Conservation (phyloP, 2,329 filamentous ascomycete genomes). For the Dichotomopilus funicola region DNA sequence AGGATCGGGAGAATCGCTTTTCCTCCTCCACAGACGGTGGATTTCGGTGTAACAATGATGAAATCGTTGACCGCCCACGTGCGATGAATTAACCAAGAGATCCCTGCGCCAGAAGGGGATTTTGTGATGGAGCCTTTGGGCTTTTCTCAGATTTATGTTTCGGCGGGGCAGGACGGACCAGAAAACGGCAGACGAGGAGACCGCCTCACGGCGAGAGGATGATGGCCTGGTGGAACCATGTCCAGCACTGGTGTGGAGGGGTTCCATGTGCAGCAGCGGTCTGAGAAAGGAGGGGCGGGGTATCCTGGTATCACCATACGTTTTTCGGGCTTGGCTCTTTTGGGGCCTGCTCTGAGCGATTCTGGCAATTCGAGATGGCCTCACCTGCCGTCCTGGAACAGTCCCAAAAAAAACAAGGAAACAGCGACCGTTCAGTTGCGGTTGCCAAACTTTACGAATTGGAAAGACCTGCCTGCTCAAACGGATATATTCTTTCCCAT, state of each 20-base stretch:
- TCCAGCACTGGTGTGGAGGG: constrained; percentile 5
- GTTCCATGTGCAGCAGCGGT: constrained; percentile 8
- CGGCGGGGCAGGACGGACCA: neutral
- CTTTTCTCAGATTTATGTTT: neutral
- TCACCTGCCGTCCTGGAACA: too few relatives aligned
- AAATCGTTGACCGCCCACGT: constrained; percentile 7
- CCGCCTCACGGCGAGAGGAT: neutral
- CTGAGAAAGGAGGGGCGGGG: constrained; percentile 1
- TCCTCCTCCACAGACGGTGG: too few relatives aligned
- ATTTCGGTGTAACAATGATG: neutral
- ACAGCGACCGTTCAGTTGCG: too few relatives aligned
- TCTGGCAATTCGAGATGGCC: too few relatives aligned
- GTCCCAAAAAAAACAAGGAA: too few relatives aligned
- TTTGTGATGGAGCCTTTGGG: neutral
- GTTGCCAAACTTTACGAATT: too few relatives aligned
- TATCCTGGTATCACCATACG: neutral
- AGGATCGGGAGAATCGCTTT: too few relatives aligned
- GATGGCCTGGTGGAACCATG: constrained; percentile 6
- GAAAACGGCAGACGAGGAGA: neutral
- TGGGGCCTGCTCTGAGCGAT: too few relatives aligned
- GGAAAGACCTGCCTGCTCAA: too few relatives aligned
- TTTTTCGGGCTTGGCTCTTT: neutral
- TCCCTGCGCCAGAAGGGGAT: neutral
- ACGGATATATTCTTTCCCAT: too few relatives aligned
- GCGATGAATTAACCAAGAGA: neutral